Evolutionary conservation across 345 rosid genomes (phyloP), one percentile per base, ranked within the genome.

Genomic region (Brassica juncea): DNA sequence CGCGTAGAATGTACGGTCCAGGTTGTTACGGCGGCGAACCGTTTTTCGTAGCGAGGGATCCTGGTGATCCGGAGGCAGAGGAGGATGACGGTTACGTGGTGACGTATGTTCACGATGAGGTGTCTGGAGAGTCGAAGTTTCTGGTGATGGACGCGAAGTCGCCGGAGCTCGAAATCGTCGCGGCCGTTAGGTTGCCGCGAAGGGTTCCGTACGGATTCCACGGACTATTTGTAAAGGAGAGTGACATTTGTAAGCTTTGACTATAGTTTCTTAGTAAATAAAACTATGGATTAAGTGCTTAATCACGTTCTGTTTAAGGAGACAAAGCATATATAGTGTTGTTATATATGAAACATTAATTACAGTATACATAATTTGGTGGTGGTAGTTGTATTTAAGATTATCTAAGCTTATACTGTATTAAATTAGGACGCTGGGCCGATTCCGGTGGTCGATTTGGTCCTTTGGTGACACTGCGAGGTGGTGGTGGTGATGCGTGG

Each of bases 21-120:
- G 73, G 84, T 31, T 78, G 84, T 61, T 82, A 78, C 75, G 84
- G 84, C 1, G 84, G 84, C 4, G 84, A 82, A 3, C 84, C 84
- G 57, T 82, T 82, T 70, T 82, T 82, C 65, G 76, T 82, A 16
- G 79, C 79, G 0, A 82, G 12, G 58, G 79, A 82, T 61, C 72
- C 65, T 64, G 39, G 16, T 6, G 27, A 82, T 64, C 34, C 57
- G n/a, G 72, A 73, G 71, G 76, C 79, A 12, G 84, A 82, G 30
- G 84, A 82, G 49, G 84, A 82, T 58, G 84, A 82, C 3, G 82
- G 84, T 54, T 77, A 82, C 28, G 44, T 82, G 19, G 82, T 82
- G 23, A 72, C 79, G 31, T 82, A 74, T 39, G 70, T 82, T 78
- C 84, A 82, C 3, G 55, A 82, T 16, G 84, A 82, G 52, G 57